Base-by-base conservation (phyloP, 768 basidiomycete genomes). In the Mycena chlorophos region DNA sequence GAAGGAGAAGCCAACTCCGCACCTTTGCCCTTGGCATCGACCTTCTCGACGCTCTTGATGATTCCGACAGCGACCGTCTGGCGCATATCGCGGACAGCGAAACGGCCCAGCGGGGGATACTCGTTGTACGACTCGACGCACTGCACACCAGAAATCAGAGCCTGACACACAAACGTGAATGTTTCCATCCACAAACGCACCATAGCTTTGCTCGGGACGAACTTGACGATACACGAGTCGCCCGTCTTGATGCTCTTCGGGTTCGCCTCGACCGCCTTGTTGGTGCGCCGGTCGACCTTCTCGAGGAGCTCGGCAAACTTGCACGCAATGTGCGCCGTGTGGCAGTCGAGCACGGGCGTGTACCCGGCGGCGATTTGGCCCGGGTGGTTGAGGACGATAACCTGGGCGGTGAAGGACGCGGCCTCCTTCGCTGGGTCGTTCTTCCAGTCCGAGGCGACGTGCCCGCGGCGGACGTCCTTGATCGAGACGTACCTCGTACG, bases 231-330 rank as follows among this genome's bases (percentile, higher is more conserved):
- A 82, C 90, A 92, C 61, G 96, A 94, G 80, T 99, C 96, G 76
- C 96, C 96, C 56, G 92, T 94, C 84, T 98, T 99, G 86, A 99
- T 90, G 77, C 92, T 94, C 78, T 99, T 99, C 78, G 96, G 96
- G 53, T 71, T 25, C 68, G 80, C 77, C 75, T 97, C 95, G 55
- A 97, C 82, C 49, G 83, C 81, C 81, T 98, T 98, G 75, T 96
- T 96, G 71, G 91, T 88, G 74, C 96, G 93, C 73, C 96, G 92
- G 80, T 98, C 96, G 72, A 99, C 95, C 87, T 97, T 99, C 86
- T 98, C 94, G 69, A 95, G 80, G 75, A 98, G 87, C 76, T 97
- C 94, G 63, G 93, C 84, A 78, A 99, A 98, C 81, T 97, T 98
- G 89, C 96, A 98, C 61, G 95, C 95, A 69, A 98, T 97, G 85